Base-by-base conservation (phyloP, 805 yeast genomes). In the Zygosaccharomyces bisporus region DNA sequence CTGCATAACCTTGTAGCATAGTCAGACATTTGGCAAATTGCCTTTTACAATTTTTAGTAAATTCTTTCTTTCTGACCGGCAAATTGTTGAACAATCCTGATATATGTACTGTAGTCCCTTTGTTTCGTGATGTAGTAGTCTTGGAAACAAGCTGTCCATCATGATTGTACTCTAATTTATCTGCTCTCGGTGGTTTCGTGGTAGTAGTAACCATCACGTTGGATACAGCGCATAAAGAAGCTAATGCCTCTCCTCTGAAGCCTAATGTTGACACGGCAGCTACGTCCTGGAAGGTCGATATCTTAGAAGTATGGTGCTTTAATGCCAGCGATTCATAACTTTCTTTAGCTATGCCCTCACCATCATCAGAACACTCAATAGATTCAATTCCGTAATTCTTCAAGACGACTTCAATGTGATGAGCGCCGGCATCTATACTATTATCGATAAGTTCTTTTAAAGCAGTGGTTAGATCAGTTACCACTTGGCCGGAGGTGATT, bases 401-500 rank as follows among this genome's bases (percentile, higher is more conserved):
- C 55, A 91, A 79, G 1, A 69, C 68, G 12, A 91, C 68, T 39
- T 87, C 95, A 23, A 93, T 71, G 41, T 76, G 77, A 0, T 76
- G 71, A 7, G 93, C 76, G 17, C 73, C 63, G 0, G 97, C 93
- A 66, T 93, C 99, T 5, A 91, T 67, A 23, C 93, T 70, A 60
- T 91, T 91, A 56, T 91, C 99, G 2, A 93, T 72, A 1, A 90
- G 67, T 61, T 91, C 99, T 59, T 91, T 91, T 23, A 84, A 80
- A 0, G 86, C 84, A 0, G 91, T 79, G 0, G 78, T 71, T 34
- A 93, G 65, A 54, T 86, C 95, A 4, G 81, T 76, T 9, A 93
- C 85, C 10, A 93, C 98, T 62, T 93, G 99, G 0, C 96, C 96
- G 0, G 97, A 87, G 0, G 96, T 88, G 45, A 91, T 79, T 47